Evolutionary conservation across 2,329 filamentous ascomycete genomes (phyloP).

Genomic region (Apiospora kogelbergensis): DNA sequence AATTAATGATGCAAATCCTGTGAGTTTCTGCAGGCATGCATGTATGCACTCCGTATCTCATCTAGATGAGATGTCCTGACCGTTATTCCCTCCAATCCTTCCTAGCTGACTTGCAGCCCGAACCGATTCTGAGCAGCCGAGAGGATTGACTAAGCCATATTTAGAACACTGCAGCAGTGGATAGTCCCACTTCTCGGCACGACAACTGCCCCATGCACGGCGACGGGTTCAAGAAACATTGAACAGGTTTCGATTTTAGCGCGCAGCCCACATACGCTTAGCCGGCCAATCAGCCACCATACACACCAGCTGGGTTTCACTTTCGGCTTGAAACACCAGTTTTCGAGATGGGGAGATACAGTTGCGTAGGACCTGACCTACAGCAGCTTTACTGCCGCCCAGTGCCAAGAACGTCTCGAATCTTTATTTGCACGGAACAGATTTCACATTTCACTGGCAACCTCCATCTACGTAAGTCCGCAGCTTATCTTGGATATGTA

Average conservation of each 20-base stretch:
- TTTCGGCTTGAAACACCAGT: constrained; percentile 17
- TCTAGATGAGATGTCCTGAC: no score
- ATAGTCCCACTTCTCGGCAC: constrained; percentile 14
- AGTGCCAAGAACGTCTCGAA: not conserved
- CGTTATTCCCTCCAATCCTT: no score
- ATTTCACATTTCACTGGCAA: not conserved
- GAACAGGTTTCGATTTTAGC: constrained; percentile 13
- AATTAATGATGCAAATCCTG: not conserved
- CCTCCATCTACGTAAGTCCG: not conserved
- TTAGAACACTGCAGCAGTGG: constrained; percentile 17
- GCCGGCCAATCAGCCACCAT: constrained; percentile 18
- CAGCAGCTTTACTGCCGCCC: not conserved
- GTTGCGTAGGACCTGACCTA: not conserved
- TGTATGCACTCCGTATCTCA: not conserved
- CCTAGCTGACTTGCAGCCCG: not conserved
- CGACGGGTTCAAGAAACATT: constrained; percentile 12
- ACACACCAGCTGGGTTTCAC: constrained; percentile 16
- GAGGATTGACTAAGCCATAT: constrained; percentile 1
- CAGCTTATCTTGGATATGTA: no score
- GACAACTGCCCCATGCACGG: constrained; percentile 13
- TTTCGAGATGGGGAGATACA: not conserved
- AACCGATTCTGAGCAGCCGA: not conserved
- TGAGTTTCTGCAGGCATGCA: not conserved
- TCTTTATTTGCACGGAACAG: not conserved
- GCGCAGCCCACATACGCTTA: constrained; percentile 18